A percentile compares a stretch with the other conserved stretches of the same genome.
Evolutionary conservation across 441 rosid genomes (phyloP).

Genomic region (Bocquillonia castaneifolia): DNA sequence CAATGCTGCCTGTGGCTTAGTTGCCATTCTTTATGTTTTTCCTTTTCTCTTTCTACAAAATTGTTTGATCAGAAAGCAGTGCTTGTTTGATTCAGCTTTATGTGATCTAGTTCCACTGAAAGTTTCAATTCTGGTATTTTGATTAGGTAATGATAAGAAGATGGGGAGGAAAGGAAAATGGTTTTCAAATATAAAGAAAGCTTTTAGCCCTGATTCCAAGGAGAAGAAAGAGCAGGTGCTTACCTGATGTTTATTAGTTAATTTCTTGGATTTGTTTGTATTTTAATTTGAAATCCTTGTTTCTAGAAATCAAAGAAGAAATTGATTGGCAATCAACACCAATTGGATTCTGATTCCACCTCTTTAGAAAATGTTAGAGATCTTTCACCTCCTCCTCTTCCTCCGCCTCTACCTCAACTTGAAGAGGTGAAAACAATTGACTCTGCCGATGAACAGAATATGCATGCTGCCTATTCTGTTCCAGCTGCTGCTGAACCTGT

Average conservation of each 20-base stretch:
- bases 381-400: slow-evolving; percentile 32
- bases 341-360: slow-evolving; percentile 37
- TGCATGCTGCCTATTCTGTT: slow-evolving; percentile 29
- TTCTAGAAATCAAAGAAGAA: slow-evolving; percentile 58
- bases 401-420: slow-evolving; percentile 27
- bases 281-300: background rate
- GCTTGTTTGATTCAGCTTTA: background rate
- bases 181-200: slow-evolving; percentile 81
- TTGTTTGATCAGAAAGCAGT: background rate
- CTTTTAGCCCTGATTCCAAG: slow-evolving; percentile 75
- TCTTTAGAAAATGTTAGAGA: slow-evolving; percentile 28
- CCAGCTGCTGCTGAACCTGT: slow-evolving; percentile 28
- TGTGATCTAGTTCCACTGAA: slow-evolving; percentile 2
- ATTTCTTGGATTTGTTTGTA: background rate
- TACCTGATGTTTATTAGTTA: background rate
- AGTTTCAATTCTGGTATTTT: slow-evolving; percentile 16
- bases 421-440: slow-evolving; percentile 52
- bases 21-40: background rate
- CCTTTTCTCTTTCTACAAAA: background rate
- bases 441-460: slow-evolving; percentile 38
- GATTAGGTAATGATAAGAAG: slow-evolving; percentile 37
- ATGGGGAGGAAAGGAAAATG: slow-evolving; percentile 96
- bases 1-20: background rate
- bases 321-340: slow-evolving; percentile 45
- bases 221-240: slow-evolving; percentile 55